Evolutionary conservation across 2,329 filamentous ascomycete species (phyloP).

Genomic region (Sclerotiophoma versabilis): DNA sequence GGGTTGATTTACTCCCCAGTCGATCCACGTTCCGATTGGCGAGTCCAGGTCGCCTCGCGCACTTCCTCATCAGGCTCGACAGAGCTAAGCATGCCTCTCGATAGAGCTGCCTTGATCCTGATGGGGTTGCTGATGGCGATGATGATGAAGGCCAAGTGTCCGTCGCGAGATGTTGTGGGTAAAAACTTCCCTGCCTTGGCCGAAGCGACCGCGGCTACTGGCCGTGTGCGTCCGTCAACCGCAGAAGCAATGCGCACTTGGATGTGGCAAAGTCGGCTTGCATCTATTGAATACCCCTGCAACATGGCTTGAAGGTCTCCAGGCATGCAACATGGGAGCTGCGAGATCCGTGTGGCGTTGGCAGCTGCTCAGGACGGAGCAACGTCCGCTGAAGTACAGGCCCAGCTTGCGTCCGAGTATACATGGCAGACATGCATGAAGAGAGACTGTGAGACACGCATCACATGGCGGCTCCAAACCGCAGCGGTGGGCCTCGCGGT

Average conservation of each 20-base stretch:
- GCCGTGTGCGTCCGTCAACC: neutral
- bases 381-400: neutral
- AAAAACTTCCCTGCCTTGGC: slow-evolving; percentile 21
- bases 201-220: slow-evolving; percentile 4
- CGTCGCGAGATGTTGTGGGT: slow-evolving; percentile 10
- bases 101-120: too few relatives aligned
- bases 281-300: slow-evolving; percentile 8
- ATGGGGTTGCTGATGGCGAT: slow-evolving; percentile 20
- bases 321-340: too few relatives aligned
- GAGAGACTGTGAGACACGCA: slow-evolving; percentile 29
- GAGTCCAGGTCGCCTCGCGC: slow-evolving; percentile 28
- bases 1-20: slow-evolving; percentile 27
- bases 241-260: slow-evolving; percentile 25
- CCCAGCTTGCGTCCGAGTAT: slow-evolving; percentile 27
- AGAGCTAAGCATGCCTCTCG: slow-evolving; percentile 9
- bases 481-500: slow-evolving; percentile 26
- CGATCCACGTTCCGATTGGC: slow-evolving; percentile 46
- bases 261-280: slow-evolving; percentile 7
- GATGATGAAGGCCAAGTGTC: slow-evolving; percentile 13
- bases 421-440: slow-evolving; percentile 26
- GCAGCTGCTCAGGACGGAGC: neutral
- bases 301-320: neutral
- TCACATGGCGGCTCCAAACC: slow-evolving; percentile 43
- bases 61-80: slow-evolving; percentile 26
- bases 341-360: neutral